Evolutionary conservation across 1,284 basidiomycete genomes (phyloP).

Genomic region (Trichosporon faecale): DNA sequence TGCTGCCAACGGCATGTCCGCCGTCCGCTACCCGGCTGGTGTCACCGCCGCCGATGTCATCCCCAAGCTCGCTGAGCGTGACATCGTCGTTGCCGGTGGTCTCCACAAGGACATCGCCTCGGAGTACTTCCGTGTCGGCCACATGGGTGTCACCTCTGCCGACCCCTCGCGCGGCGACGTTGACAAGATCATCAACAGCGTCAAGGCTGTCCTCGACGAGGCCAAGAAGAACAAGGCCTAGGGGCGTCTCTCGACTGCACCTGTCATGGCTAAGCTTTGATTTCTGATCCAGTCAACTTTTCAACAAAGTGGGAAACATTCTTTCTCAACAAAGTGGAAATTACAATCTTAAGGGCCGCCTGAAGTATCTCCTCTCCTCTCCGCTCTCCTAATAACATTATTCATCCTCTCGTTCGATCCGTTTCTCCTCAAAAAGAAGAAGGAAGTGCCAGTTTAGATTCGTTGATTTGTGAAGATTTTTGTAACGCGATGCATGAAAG

Average conservation of each 20-base stretch:
- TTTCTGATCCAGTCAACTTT: conserved; percentile 8
- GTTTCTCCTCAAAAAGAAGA: conserved; percentile 4
- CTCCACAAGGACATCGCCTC: conserved; percentile 84
- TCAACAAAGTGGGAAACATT: conserved; percentile 11
- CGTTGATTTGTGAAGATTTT: conserved; percentile 5
- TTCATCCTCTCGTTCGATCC: neutral
- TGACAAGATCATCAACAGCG: conserved; percentile 65
- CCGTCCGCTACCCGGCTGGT: conserved; percentile 73
- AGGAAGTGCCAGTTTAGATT: conserved; percentile 1
- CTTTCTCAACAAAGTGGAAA: conserved; percentile 12
- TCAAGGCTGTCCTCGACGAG: conserved; percentile 60
- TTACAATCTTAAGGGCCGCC: neutral
- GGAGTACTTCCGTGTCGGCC: conserved; percentile 58
- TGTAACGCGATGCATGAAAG: conserved; percentile 5
- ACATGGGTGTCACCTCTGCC: conserved; percentile 85
- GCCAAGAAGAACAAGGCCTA: conserved; percentile 24
- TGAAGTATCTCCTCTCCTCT: neutral
- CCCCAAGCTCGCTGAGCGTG: conserved; percentile 59
- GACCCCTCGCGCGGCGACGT: conserved; percentile 69
- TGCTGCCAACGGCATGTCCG: conserved; percentile 92
- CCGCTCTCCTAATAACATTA: neutral
- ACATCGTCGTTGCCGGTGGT: conserved; percentile 83
- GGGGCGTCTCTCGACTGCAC: conserved; percentile 9
- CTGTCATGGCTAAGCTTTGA: conserved; percentile 9
- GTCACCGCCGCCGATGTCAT: conserved; percentile 69